Conservation (phyloP, 78 protist species). For the Diacronema lutheri region DNA sequence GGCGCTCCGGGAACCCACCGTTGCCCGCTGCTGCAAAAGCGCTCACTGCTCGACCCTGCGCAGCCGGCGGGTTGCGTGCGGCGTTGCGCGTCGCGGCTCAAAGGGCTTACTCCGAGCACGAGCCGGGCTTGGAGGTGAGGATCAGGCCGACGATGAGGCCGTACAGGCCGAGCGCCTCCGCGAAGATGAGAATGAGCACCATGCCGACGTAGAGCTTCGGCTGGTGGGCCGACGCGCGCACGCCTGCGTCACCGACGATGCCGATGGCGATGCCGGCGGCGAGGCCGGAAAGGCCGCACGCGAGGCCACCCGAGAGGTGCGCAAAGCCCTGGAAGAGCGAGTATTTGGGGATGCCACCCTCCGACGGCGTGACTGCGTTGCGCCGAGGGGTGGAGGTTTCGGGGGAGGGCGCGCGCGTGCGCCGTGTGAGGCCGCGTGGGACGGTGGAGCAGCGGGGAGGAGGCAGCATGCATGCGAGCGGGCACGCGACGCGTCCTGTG, state of each 20-base stretch:
- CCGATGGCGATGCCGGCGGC: slow-evolving; percentile 94
- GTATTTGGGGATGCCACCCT: slow-evolving; percentile 14
- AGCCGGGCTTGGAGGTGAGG: slow-evolving; percentile 17
- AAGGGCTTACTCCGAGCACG: neutral
- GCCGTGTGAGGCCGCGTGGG: too few species aligned
- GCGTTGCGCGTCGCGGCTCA: too few species aligned
- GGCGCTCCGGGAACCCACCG: too few species aligned
- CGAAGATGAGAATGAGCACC: slow-evolving; percentile 92
- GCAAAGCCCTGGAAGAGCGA: slow-evolving; percentile 61
- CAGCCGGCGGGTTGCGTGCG: too few species aligned
- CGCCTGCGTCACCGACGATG: slow-evolving; percentile 93
- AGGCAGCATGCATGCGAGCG: too few species aligned
- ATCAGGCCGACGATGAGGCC: slow-evolving; percentile 90
- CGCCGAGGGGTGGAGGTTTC: neutral
- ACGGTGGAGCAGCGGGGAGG: too few species aligned
- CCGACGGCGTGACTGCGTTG: neutral
- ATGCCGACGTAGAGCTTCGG: slow-evolving; percentile 77
- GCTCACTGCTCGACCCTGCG: too few species aligned
- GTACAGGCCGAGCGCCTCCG: slow-evolving; percentile 90
- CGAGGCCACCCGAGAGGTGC: slow-evolving; percentile 64
- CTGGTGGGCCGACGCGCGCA: slow-evolving; percentile 77
- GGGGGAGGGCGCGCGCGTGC: neutral
- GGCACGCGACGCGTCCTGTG: too few species aligned
- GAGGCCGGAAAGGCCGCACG: slow-evolving; percentile 80
- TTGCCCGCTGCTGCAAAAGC: too few species aligned